Conservation (phyloP, 148 eudicot genomes). For the Rhododendron simsii region DNA sequence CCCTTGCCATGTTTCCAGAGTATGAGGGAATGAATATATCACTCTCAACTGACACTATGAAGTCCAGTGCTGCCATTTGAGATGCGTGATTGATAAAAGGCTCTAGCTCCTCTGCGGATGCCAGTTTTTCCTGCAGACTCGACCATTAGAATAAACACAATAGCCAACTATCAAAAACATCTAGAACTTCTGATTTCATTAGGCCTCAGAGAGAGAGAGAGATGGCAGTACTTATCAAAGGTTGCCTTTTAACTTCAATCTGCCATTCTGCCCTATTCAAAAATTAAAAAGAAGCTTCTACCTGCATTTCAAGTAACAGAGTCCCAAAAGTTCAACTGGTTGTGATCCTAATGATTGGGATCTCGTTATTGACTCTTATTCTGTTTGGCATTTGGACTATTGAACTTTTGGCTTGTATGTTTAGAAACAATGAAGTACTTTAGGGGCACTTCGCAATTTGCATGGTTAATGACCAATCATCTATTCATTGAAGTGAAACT, state of each 20-base stretch:
- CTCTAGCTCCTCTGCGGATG: slow-evolving; percentile 66
- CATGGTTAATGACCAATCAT: background rate
- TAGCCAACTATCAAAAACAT: background rate
- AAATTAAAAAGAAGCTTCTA: background rate
- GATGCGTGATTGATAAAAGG: slow-evolving; percentile 80
- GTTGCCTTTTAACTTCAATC: background rate
- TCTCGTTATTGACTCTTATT: background rate
- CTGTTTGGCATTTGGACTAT: background rate
- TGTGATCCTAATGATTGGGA: background rate
- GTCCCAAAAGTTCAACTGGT: background rate
- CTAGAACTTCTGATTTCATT: background rate
- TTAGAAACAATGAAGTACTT: background rate
- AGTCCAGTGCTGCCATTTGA: slow-evolving; percentile 97
- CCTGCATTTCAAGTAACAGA: background rate
- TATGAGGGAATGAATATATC: slow-evolving; percentile 89
- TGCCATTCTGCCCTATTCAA: background rate
- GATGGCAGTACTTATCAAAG: background rate
- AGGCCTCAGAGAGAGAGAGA: background rate
- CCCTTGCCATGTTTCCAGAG: slow-evolving; percentile 95
- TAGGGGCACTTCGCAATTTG: background rate
- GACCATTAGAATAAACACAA: background rate
- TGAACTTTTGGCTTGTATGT: background rate
- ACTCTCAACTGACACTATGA: slow-evolving; percentile 90
- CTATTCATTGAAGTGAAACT: background rate
- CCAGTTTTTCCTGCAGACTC: slow-evolving; percentile 71